A percentile compares a stretch with the other conserved stretches of the same genome.
phyloP scores from a whole-genome alignment of 164 flowering plant genomes.

The Sextonia rubra region DNA sequence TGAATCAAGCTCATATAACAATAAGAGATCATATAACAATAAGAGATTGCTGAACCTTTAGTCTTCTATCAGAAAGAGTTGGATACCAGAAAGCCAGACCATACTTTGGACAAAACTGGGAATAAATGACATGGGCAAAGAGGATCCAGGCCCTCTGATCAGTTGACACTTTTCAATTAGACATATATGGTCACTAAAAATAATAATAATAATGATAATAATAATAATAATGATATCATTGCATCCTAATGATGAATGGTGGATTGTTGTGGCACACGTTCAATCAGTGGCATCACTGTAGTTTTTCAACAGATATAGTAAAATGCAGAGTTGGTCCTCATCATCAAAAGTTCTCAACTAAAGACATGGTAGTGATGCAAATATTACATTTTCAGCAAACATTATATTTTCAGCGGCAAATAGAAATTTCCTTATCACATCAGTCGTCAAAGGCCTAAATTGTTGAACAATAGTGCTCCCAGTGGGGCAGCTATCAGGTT shows the following conservation, averaged over 20 bases:
- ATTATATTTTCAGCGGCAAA: background rate
- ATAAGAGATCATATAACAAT: background rate
- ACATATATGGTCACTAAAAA: too few species aligned
- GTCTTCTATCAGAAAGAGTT: background rate
- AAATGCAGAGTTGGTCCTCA: too few species aligned
- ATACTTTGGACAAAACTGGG: too few species aligned
- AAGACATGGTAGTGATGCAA: too few species aligned
- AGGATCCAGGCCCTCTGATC: too few species aligned
- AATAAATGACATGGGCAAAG: too few species aligned
- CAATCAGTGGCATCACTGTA: background rate
- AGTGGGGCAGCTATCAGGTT: background rate
- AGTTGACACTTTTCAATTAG: too few species aligned
- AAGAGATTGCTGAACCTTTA: background rate
- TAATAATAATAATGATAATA: too few species aligned
- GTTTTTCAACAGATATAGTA: background rate
- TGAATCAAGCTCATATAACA: background rate
- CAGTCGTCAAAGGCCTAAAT: background rate
- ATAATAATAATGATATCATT: too few species aligned
- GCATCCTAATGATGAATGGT: too few species aligned
- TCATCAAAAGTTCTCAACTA: too few species aligned
- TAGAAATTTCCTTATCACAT: background rate
- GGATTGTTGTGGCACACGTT: background rate
- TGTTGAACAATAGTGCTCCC: background rate
- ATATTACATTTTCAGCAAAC: background rate
- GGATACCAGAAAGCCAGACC: too few species aligned